A percentile compares a stretch with the other conserved stretches of the same genome.
These are phyloP conservation scores for Eucalyptus marginata DNA, from an alignment of 345 rosid genomes.

Conservation along the genomic window DNA sequence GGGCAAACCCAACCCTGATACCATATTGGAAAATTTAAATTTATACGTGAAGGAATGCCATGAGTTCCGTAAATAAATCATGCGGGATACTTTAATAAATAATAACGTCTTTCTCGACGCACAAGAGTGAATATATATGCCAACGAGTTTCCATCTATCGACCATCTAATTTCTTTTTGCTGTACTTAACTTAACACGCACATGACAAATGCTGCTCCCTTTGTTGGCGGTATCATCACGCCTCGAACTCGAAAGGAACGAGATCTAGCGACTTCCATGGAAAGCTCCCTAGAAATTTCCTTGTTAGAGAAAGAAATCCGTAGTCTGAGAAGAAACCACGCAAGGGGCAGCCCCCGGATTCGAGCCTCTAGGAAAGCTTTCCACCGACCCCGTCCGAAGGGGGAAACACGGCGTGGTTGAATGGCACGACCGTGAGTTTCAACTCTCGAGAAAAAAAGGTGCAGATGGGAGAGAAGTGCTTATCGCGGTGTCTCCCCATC, in stretches of 20 bases:
- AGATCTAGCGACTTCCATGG: not conserved
- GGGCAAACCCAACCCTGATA: not conserved
- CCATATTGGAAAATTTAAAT: not conserved
- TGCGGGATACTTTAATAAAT: not conserved
- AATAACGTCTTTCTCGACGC: not conserved
- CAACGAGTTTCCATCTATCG: not conserved
- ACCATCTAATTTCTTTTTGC: not conserved
- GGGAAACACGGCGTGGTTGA: not conserved
- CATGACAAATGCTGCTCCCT: not conserved
- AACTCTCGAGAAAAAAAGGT: not conserved
- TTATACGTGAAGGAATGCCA: fast-evolving
- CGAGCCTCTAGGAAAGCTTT: not conserved
- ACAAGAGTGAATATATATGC: not conserved
- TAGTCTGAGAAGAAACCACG: not conserved
- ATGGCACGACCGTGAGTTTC: not conserved
- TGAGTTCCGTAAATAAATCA: not conserved
- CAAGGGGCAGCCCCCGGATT: not conserved
- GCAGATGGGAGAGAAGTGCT: not conserved
- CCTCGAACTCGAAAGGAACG: not conserved
- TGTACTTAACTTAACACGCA: not conserved
- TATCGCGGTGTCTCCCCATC: not conserved
- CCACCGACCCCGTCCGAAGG: not conserved
- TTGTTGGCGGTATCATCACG: not conserved
- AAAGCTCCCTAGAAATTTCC: not conserved
- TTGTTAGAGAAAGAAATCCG: not conserved